These are phyloP conservation scores for Venturia carpophila DNA, from an alignment of 2,329 filamentous ascomycete species.

Conservation along the genomic window DNA sequence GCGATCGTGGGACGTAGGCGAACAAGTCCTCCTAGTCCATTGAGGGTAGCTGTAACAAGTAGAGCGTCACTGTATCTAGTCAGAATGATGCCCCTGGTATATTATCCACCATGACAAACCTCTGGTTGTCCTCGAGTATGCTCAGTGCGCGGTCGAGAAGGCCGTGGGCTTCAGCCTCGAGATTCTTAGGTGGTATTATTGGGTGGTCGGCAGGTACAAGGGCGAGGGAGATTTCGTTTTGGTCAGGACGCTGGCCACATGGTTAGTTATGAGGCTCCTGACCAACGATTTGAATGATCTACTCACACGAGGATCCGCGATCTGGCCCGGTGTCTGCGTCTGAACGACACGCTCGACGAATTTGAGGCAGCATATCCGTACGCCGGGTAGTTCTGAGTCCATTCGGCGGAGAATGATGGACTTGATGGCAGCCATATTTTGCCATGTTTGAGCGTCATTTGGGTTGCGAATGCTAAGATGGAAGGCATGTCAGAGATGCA, in stretches of 20 bases:
- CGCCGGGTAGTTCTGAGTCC: conserved; percentile 67
- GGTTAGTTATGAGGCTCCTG: conserved; percentile 15
- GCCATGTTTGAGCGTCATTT: conserved; percentile 55
- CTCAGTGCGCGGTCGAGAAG: conserved; percentile 80
- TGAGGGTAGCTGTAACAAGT: conserved; percentile 83
- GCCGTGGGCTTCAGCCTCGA: conserved; percentile 89
- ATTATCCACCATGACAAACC: conserved; percentile 46
- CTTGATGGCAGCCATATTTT: conserved; percentile 20
- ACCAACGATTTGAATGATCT: conserved; percentile 20
- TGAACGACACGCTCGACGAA: conserved; percentile 91
- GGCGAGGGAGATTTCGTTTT: conserved; percentile 76
- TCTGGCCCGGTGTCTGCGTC: conserved; percentile 78
- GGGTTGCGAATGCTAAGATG: conserved; percentile 45
- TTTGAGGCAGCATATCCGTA: conserved; percentile 93
- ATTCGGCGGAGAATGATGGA: conserved; percentile 57
- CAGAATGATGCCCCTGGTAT: not conserved
- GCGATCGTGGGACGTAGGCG: conserved; percentile 73
- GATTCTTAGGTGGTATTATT: conserved; percentile 65
- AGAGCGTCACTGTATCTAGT: conserved; percentile 63
- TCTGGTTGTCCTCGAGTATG: conserved; percentile 77
- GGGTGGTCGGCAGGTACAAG: conserved; percentile 79
- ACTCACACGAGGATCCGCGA: conserved; percentile 73
- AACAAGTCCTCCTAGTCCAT: conserved; percentile 75
- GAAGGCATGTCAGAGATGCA: conserved; percentile 6
- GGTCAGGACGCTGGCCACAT: conserved; percentile 54